A percentile compares a stretch with the other conserved stretches of the same genome.
phyloP scores from a whole-genome alignment of 2,329 filamentous ascomycete species.

The Gnomoniopsis sp. region DNA sequence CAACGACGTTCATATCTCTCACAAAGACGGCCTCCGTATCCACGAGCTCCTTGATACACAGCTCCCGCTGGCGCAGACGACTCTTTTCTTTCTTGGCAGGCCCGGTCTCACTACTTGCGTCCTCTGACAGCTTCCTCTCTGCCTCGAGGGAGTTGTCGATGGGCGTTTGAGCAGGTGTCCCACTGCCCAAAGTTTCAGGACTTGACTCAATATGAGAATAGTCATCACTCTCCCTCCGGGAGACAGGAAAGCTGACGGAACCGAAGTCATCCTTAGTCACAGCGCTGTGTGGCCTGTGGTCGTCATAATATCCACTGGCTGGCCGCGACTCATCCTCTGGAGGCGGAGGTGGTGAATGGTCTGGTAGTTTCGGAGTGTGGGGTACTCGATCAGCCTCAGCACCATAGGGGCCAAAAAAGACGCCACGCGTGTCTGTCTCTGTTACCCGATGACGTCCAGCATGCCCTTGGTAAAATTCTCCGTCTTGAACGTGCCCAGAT shows the following conservation, averaged over 20 bases:
- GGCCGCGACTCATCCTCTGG: constrained; percentile 33
- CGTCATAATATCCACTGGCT: constrained; percentile 39
- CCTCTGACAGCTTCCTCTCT: constrained; percentile 28
- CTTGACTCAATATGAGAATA: constrained; percentile 39
- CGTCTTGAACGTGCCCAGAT: background rate
- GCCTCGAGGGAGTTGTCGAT: constrained; percentile 28
- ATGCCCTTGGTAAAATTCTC: constrained; percentile 10
- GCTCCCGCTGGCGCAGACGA: constrained; percentile 73
- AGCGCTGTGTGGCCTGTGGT: constrained; percentile 40
- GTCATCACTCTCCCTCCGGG: constrained; percentile 44
- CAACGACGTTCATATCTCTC: constrained; percentile 93
- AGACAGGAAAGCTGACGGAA: constrained; percentile 39
- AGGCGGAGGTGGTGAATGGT: constrained; percentile 49
- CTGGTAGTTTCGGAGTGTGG: constrained; percentile 35
- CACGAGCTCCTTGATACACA: constrained; percentile 86
- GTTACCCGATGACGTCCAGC: constrained; percentile 38
- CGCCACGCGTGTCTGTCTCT: constrained; percentile 48
- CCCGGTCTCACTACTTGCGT: constrained; percentile 36
- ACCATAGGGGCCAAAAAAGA: constrained; percentile 44
- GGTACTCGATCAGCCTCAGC: constrained; percentile 4
- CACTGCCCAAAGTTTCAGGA: constrained; percentile 43
- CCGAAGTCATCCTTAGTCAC: constrained; percentile 38
- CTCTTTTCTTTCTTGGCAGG: constrained; percentile 57
- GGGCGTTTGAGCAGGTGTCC: constrained; percentile 32
- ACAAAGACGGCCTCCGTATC: constrained; percentile 91